These are phyloP conservation scores for Dorcoceras hygrometricum DNA, from an alignment of 257 asterid species.

Conservation along the genomic window DNA sequence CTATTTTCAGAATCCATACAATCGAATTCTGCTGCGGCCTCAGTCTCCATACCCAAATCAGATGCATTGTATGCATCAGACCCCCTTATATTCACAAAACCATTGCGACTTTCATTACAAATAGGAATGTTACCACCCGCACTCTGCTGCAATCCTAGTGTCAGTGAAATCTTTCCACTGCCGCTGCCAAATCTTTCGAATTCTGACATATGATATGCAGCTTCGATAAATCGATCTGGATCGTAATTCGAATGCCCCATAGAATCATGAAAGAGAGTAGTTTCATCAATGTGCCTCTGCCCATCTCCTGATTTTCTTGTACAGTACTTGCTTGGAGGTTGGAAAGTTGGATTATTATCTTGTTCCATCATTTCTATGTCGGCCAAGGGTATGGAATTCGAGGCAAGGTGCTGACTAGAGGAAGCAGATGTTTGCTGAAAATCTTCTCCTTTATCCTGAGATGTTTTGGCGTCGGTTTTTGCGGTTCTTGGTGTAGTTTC, in stretches of 20 bases:
- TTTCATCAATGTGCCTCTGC: constrained; percentile 24
- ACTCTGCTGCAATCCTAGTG: constrained; percentile 71
- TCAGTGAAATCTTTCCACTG: constrained; percentile 53
- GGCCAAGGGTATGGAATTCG: constrained; percentile 36
- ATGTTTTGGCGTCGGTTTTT: constrained; percentile 31
- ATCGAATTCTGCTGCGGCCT: constrained; percentile 49
- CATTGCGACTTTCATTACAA: constrained; percentile 34
- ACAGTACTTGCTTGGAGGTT: constrained; percentile 29
- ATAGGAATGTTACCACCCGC: constrained; percentile 49
- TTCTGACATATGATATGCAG: constrained; percentile 49
- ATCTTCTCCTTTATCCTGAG: constrained; percentile 45
- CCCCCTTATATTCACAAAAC: constrained; percentile 47
- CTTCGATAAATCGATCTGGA: constrained; percentile 36
- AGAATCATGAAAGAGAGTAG: constrained; percentile 24
- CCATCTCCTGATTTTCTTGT: constrained; percentile 28
- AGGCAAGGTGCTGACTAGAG: constrained; percentile 33
- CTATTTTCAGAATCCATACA: constrained; percentile 51
- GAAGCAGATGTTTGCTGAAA: constrained; percentile 38
- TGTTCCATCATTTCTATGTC: constrained; percentile 47
- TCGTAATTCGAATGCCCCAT: constrained; percentile 24
- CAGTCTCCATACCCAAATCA: constrained; percentile 42
- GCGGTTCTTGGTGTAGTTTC: constrained; percentile 37
- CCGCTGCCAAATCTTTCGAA: constrained; percentile 51
- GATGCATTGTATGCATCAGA: constrained; percentile 35
- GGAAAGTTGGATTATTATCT: constrained; percentile 34